These are phyloP conservation scores for Phylloporus sp. DNA, from an alignment of 768 basidiomycete genomes.

Conservation along the genomic window DNA sequence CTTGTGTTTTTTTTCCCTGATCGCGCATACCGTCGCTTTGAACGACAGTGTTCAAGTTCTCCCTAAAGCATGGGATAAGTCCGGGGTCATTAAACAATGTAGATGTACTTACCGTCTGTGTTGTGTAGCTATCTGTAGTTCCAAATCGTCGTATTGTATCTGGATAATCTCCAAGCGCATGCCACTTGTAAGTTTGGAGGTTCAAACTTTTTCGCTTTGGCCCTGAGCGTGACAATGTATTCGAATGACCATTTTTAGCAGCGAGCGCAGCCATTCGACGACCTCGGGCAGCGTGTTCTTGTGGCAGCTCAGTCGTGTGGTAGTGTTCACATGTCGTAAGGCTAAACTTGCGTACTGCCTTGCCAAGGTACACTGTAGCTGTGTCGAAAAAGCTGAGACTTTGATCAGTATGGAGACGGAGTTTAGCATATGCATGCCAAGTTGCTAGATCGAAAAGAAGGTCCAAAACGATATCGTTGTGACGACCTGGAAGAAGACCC, in stretches of 20 bases:
- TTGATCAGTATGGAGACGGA: slow-evolving; percentile 11
- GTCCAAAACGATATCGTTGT: slow-evolving; percentile 12
- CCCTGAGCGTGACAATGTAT: not conserved
- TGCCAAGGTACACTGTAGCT: slow-evolving; percentile 11
- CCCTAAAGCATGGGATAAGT: slow-evolving; percentile 22
- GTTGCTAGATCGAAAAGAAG: slow-evolving; percentile 13
- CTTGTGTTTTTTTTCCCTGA: slow-evolving; percentile 32
- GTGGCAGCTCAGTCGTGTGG: slow-evolving; percentile 15
- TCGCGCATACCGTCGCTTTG: slow-evolving; percentile 33
- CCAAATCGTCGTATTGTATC: not conserved
- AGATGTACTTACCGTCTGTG: not conserved
- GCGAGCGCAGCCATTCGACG: not conserved
- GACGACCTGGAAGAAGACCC: slow-evolving; percentile 7
- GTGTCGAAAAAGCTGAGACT: slow-evolving; percentile 8
- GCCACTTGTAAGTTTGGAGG: not conserved
- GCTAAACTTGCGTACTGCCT: slow-evolving; percentile 17
- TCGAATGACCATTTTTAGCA: not conserved
- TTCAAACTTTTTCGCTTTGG: not conserved
- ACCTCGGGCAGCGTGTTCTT: slow-evolving; percentile 3
- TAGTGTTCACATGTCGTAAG: slow-evolving; percentile 18
- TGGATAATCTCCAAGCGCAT: not conserved
- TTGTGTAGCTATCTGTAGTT: slow-evolving; percentile 3
- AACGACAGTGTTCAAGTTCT: slow-evolving; percentile 33
- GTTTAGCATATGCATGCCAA: slow-evolving; percentile 20
- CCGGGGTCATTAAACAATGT: not conserved